Evolutionary conservation across 2,329 filamentous ascomycete genomes (phyloP).

Genomic region (Bipolaris sorokiniana): DNA sequence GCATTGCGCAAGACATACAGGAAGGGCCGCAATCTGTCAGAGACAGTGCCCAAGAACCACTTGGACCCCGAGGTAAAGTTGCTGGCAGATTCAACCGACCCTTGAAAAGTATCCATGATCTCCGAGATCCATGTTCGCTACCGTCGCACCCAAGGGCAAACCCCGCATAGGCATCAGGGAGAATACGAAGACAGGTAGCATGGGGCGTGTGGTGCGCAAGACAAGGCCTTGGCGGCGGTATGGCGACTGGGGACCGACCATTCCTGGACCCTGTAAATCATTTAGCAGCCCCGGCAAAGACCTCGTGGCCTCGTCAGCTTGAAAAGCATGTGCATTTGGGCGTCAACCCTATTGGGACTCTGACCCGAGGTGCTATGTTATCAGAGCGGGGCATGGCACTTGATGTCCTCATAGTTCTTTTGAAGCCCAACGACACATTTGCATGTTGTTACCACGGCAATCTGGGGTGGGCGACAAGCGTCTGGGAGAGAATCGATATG

Average conservation of each 20-base stretch:
- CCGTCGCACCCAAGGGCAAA: conserved; percentile 2
- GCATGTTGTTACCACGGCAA: conserved; percentile 9
- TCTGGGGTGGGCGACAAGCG: conserved; percentile 3
- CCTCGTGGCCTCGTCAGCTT: conserved; percentile 1
- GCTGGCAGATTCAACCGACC: background rate
- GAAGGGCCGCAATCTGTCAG: background rate
- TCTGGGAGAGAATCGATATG: background rate
- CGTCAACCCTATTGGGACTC: background rate
- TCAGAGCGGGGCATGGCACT: background rate
- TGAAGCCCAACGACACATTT: conserved; percentile 5
- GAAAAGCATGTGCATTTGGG: conserved; percentile 3
- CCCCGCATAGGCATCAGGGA: conserved; percentile 6
- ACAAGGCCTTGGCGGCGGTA: conserved; percentile 9
- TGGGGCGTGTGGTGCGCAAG: conserved; percentile 12
- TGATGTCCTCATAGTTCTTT: background rate
- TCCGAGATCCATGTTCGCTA: conserved; percentile 8
- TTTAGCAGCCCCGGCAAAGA: background rate
- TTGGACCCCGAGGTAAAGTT: background rate
- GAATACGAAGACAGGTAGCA: conserved; percentile 10
- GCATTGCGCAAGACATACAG: background rate
- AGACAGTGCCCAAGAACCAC: background rate
- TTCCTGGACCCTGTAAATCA: conserved; percentile 12
- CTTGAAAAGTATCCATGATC: background rate
- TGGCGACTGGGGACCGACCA: conserved; percentile 6
- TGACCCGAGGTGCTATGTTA: background rate